A percentile compares a stretch with the other conserved stretches of the same genome.
These are phyloP conservation scores for Purshia tridentata DNA, from an alignment of 306 rosid genomes.

Conservation along the genomic window DNA sequence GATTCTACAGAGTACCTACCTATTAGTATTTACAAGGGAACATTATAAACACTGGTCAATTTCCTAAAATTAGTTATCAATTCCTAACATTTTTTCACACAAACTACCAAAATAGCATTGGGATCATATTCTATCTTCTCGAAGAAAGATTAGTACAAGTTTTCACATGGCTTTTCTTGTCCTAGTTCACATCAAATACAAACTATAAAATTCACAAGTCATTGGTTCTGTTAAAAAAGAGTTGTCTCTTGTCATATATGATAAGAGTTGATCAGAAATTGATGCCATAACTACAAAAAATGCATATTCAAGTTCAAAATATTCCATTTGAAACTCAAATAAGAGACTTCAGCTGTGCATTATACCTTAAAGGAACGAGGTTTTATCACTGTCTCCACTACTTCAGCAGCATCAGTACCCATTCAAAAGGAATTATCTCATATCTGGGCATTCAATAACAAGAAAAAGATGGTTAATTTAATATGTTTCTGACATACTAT, in stretches of 20 bases:
- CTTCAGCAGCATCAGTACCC: constrained; percentile 66
- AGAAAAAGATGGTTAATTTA: constrained; percentile 24
- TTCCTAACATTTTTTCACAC: not conserved
- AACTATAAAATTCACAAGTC: constrained; percentile 7
- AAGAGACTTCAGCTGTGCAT: constrained; percentile 6
- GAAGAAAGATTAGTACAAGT: constrained; percentile 1
- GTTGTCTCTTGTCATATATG: not conserved
- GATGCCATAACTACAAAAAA: constrained; percentile 10
- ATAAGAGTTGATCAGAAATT: constrained; percentile 11
- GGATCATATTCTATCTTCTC: constrained; percentile 1
- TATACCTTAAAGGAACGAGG: constrained; percentile 62
- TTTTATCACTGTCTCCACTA: constrained; percentile 36
- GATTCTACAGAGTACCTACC: not conserved
- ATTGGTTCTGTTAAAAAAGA: not conserved
- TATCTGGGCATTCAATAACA: constrained; percentile 39
- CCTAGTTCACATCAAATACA: not conserved
- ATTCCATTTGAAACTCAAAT: constrained; percentile 11
- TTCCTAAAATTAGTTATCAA: not conserved
- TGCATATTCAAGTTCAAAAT: constrained; percentile 9
- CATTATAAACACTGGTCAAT: not conserved
- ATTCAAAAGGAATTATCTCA: constrained; percentile 40
- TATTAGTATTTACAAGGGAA: not conserved
- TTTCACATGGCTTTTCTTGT: not conserved
- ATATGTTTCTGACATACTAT: constrained; percentile 9
- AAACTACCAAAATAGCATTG: not conserved